These are phyloP conservation scores for Phytophthora pistaciae DNA, from an alignment of 352 stramenopile genomes.

Conservation along the genomic window DNA sequence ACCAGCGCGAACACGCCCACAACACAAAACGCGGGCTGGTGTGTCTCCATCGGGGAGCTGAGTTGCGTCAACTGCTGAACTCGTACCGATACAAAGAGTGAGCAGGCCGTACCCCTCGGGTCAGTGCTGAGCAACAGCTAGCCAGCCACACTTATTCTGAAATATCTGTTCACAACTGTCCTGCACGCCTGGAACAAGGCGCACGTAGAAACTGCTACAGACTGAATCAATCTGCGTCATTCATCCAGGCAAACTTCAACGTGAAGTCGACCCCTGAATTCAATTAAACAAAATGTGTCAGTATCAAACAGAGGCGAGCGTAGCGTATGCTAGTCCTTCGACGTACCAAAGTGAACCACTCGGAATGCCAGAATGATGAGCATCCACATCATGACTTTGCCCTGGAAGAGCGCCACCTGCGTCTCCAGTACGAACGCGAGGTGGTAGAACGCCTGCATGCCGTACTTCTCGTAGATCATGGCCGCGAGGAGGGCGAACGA, in stretches of 20 bases:
- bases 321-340: neutral
- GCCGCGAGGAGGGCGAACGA: constrained; percentile 29
- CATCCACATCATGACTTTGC: constrained; percentile 44
- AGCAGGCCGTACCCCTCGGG: too few species aligned
- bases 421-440: constrained; percentile 47
- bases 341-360: constrained; percentile 39
- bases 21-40: neutral
- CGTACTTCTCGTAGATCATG: constrained; percentile 16
- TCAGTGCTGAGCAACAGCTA: neutral
- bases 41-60: neutral
- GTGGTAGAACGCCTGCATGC: constrained; percentile 30
- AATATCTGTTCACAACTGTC: neutral
- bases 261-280: neutral
- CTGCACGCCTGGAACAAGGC: too few species aligned
- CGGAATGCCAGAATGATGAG: constrained; percentile 25
- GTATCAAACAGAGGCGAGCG: neutral
- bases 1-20: neutral
- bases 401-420: constrained; percentile 23
- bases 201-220: too few species aligned
- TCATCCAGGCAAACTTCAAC: constrained; percentile 4
- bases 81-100: neutral
- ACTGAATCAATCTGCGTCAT: neutral
- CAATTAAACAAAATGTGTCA: neutral
- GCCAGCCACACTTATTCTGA: too few species aligned
- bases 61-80: neutral